Base-by-base conservation (phyloP, 306 rosid species). In the Carpinus fangiana region DNA sequence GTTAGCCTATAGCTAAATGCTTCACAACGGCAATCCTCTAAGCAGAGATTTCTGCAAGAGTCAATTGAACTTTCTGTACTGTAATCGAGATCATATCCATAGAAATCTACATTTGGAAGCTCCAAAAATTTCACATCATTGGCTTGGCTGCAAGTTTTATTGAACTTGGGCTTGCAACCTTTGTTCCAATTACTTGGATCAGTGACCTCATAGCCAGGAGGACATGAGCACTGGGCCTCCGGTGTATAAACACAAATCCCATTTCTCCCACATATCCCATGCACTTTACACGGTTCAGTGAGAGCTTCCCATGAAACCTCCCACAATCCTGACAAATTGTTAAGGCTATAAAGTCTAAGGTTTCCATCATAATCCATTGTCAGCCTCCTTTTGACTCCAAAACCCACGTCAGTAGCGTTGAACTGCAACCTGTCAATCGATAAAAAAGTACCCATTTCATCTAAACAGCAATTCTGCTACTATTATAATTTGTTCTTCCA, bases 401-500 rank as follows among this genome's bases (percentile, higher is more conserved):
- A 21, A 57, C 36, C 64, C 34, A 21, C 0, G 64, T 57, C 64
- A 57, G 64, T 9, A 3, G 64, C 64, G 31, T 34, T 21, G 34
- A 57, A 57, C 64, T 57, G 64, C 34, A 57, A 21, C 64, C 0
- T 10, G 34, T 57, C 64, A 21, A 14, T 57, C 6, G 64, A 57
- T 57, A 9, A 57, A 11, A 57, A 57, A 57, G 13, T 57, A 21
- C 64, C 64, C 64, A 57, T 57, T 21, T 57, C 64, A 4, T 57
- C 64, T 57, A 57, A 57, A 57, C 34, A 57, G 64, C 34, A 34
- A 23, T 21, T 57, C 64, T 57, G 34, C 64, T 57, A 57, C 76
- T 70, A 50, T 78, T 56, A 47, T 78, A 78, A 1, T 41, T 55
- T 18, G 60, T 68, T 55, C 81, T 43, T 23, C 81, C 81, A 28